These are phyloP conservation scores for Sphaerulina populicola DNA, from an alignment of 2,329 filamentous ascomycete species.

Conservation along the genomic window DNA sequence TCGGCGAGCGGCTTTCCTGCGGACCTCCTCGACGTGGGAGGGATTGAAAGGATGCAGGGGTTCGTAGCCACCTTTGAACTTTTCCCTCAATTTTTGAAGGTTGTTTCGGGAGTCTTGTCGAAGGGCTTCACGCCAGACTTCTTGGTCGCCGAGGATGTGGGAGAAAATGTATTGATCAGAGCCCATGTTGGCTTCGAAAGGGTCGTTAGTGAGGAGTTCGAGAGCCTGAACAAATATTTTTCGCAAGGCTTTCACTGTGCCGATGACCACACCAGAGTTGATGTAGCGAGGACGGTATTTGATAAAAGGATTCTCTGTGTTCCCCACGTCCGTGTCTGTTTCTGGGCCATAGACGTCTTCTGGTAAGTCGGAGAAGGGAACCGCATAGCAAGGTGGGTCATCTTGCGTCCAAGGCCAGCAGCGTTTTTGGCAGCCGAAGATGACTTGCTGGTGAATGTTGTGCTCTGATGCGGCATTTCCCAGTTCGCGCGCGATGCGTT, in stretches of 20 bases:
- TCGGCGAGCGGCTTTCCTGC: constrained; percentile 30
- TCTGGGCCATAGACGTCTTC: constrained; percentile 42
- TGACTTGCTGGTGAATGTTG: constrained; percentile 45
- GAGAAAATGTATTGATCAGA: constrained; percentile 33
- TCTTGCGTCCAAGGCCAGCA: constrained; percentile 40
- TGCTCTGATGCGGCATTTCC: constrained; percentile 14
- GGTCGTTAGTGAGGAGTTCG: constrained; percentile 19
- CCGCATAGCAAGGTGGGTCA: constrained; percentile 46
- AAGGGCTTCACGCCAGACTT: constrained; percentile 27
- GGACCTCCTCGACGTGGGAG: constrained; percentile 19
- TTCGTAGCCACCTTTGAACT: constrained; percentile 10
- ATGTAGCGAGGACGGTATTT: constrained; percentile 40
- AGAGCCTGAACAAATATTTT: constrained; percentile 30
- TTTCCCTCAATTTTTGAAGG: constrained; percentile 8
- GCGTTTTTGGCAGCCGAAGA: constrained; percentile 50
- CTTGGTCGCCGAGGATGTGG: constrained; percentile 29
- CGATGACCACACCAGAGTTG: constrained; percentile 22
- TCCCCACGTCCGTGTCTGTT: constrained; percentile 42
- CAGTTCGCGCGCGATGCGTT: constrained; percentile 38
- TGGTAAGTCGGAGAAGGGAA: constrained; percentile 46
- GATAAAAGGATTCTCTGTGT: constrained; percentile 30
- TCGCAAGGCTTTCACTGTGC: constrained; percentile 23
- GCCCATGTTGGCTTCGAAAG: constrained; percentile 25
- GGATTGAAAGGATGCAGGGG: constrained; percentile 14
- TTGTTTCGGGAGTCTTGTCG: constrained; percentile 33